phyloP scores from a whole-genome alignment of 108 stramenopile species.

The Epipyxis sp. region DNA sequence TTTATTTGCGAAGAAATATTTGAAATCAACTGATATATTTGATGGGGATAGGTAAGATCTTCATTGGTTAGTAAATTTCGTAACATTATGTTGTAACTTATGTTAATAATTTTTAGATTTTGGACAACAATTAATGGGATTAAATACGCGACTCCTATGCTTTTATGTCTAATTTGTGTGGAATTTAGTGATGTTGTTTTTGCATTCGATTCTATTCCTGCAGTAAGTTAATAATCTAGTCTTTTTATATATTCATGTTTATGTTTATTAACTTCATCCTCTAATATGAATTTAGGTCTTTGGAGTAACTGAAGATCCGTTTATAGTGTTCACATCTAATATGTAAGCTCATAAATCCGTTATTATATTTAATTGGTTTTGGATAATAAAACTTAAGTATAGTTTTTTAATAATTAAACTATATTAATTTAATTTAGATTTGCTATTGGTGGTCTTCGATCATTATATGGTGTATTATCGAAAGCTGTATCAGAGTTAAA shows the following conservation, averaged over 20 bases:
- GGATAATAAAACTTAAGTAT: no score
- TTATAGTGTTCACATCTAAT: slow-evolving; percentile 87
- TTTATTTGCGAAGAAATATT: neutral
- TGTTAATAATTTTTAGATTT: neutral
- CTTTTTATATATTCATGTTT: neutral
- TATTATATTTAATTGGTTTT: no score
- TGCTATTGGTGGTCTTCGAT: slow-evolving; percentile 88
- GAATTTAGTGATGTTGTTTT: slow-evolving; percentile 93
- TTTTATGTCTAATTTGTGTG: slow-evolving; percentile 85
- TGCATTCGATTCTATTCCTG: slow-evolving; percentile 91
- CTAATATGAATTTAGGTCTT: slow-evolving; percentile 8
- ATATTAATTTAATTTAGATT: slow-evolving; percentile 44
- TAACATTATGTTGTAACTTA: neutral
- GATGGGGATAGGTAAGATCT: neutral
- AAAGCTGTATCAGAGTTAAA: slow-evolving; percentile 82
- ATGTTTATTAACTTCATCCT: neutral
- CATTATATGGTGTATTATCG: slow-evolving; percentile 80
- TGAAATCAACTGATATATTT: neutral
- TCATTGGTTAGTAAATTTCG: neutral
- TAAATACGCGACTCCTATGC: slow-evolving; percentile 77
- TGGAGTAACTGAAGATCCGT: slow-evolving; percentile 65
- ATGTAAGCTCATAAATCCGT: no score
- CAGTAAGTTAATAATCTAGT: slow-evolving; percentile 41
- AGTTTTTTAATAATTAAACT: no score
- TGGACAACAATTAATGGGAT: slow-evolving; percentile 48